Evolutionary conservation across 345 rosid species (phyloP).

Genomic region (Noccaea bulbosa): DNA sequence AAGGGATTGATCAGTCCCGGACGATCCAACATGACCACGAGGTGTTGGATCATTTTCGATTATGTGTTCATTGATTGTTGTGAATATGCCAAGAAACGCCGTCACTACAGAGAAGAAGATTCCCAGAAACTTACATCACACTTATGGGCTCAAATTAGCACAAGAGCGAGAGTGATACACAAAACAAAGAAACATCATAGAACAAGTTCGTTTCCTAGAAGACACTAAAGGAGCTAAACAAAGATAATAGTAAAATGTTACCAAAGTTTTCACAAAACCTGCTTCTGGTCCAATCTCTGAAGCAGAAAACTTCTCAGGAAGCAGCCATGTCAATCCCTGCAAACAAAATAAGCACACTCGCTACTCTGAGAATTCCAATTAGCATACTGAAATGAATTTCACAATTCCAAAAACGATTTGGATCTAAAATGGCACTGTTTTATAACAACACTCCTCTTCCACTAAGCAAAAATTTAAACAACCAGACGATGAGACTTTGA

Average conservation of each 20-base stretch:
- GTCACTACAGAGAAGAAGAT: conserved; percentile 66
- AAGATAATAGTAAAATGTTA: conserved; percentile 56
- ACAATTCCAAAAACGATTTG: not conserved
- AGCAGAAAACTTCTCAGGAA: conserved; percentile 82
- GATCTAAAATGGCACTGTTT: conserved; percentile 14
- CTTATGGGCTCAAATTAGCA: not conserved
- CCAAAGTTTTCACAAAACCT: conserved; percentile 95
- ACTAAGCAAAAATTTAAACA: not conserved
- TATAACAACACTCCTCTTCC: not conserved
- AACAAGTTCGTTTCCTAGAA: conserved; percentile 5
- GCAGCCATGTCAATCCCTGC: conserved; percentile 98
- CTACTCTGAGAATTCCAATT: not conserved
- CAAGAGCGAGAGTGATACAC: not conserved
- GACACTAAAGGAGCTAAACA: conserved; percentile 5
- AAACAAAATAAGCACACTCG: conserved; percentile 25
- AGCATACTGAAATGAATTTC: not conserved
- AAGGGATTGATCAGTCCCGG: conserved; percentile 51
- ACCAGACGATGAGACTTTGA: not conserved
- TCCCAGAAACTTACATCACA: conserved; percentile 34
- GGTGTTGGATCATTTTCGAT: conserved; percentile 62
- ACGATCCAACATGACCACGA: conserved; percentile 44
- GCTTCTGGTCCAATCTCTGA: conserved; percentile 99
- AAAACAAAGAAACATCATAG: conserved; percentile 2
- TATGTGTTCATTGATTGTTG: conserved; percentile 84
- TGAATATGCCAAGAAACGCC: conserved; percentile 78